phyloP scores from a whole-genome alignment of 495 filamentous ascomycete species.

The Podospora anserina region DNA sequence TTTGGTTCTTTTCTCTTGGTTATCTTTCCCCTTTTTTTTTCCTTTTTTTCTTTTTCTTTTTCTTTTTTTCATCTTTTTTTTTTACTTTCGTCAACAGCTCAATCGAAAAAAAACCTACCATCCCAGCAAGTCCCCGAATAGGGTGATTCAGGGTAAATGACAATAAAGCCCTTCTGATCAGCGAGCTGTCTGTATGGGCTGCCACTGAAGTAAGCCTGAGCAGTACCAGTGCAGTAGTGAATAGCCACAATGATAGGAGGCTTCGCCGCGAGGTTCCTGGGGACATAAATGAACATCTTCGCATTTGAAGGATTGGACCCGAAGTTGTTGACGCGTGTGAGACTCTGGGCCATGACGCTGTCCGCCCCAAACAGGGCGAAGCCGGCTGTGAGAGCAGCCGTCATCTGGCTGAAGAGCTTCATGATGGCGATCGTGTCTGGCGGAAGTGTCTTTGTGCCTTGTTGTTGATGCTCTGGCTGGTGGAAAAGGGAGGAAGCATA shows the following conservation, averaged over 20 bases:
- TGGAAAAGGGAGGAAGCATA: background rate
- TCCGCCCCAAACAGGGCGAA: slow-evolving; percentile 16
- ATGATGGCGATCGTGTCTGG: background rate
- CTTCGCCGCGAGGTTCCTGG: slow-evolving; percentile 46
- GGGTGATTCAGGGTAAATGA: slow-evolving; percentile 45
- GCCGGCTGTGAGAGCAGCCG: slow-evolving; percentile 15
- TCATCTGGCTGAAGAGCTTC: slow-evolving; percentile 15
- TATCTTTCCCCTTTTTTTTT: background rate
- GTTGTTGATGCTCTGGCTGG: background rate
- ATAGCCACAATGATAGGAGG: slow-evolving; percentile 56
- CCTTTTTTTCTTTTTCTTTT: background rate
- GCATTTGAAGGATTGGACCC: slow-evolving; percentile 44
- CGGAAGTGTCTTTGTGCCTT: background rate
- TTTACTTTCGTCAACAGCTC: too few relatives aligned
- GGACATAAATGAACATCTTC: slow-evolving; percentile 57
- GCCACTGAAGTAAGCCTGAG: slow-evolving; percentile 27
- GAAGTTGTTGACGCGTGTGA: slow-evolving; percentile 37
- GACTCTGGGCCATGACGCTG: slow-evolving; percentile 6
- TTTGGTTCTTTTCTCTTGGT: too few relatives aligned
- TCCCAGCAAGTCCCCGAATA: slow-evolving; percentile 52
- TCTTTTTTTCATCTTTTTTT: background rate
- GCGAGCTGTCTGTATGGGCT: slow-evolving; percentile 31
- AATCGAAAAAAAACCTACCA: slow-evolving; percentile 21
- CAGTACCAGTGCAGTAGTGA: slow-evolving; percentile 46
- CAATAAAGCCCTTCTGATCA: slow-evolving; percentile 49